Evolutionary conservation across 257 asterid genomes (phyloP).

Genomic region (Rauvolfia tetraphylla): DNA sequence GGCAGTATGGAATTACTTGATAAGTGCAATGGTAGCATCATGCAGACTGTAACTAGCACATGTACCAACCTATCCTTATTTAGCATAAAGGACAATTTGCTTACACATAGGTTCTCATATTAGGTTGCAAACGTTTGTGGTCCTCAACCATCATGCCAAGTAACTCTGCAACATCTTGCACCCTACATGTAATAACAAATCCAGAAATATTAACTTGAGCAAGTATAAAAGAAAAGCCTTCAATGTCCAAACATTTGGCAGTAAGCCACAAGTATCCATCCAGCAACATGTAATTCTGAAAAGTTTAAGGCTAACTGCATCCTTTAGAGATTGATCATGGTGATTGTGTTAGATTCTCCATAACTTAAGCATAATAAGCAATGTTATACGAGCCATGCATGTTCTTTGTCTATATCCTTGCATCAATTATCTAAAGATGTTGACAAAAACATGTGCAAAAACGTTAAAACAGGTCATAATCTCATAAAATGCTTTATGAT

Average conservation of each 20-base stretch:
- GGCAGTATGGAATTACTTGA: not conserved
- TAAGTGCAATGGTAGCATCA: not conserved
- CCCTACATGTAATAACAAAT: slow-evolving; percentile 48
- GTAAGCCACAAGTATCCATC: not conserved
- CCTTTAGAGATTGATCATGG: not conserved
- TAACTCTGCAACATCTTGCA: slow-evolving; percentile 97
- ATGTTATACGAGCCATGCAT: not conserved
- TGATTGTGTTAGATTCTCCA: not conserved
- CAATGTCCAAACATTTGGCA: not conserved
- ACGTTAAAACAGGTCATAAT: not conserved
- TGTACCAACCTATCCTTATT: not conserved
- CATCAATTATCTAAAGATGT: not conserved
- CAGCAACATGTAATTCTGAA: slow-evolving; percentile 6
- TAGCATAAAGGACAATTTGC: slow-evolving; percentile 28
- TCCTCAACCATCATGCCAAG: slow-evolving; percentile 99
- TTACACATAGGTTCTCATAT: slow-evolving; percentile 97
- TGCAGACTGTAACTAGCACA: not conserved
- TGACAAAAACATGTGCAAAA: not conserved
- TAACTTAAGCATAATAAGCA: not conserved
- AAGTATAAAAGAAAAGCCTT: not conserved
- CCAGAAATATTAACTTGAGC: not conserved
- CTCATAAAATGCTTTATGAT: not conserved
- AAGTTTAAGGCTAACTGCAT: not conserved
- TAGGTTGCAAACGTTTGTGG: slow-evolving; percentile 91
- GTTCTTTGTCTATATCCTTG: not conserved